These are phyloP conservation scores for Ceratobasidium sp. DNA, from an alignment of 1,284 basidiomycete species.

Conservation along the genomic window DNA sequence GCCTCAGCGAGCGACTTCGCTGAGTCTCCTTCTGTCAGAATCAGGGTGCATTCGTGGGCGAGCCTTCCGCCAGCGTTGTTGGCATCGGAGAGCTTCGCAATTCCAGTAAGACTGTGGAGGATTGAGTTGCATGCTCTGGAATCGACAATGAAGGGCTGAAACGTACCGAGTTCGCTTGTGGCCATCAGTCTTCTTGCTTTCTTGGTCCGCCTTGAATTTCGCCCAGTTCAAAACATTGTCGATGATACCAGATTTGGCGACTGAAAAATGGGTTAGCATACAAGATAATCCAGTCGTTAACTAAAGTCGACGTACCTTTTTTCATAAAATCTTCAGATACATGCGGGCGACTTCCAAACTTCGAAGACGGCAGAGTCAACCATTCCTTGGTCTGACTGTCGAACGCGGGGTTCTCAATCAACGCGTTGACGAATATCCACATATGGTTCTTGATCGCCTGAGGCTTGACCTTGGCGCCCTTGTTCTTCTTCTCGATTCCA, in stretches of 20 bases:
- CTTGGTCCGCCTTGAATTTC: conserved; percentile 95
- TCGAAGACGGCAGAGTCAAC: conserved; percentile 86
- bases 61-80: conserved; percentile 94
- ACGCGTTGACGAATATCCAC: conserved; percentile 97
- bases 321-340: conserved; percentile 95
- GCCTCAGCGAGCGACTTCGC: conserved; percentile 97
- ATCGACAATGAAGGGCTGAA: neutral
- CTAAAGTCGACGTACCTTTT: conserved; percentile 71
- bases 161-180: conserved; percentile 84
- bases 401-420: conserved; percentile 97
- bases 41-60: conserved; percentile 89
- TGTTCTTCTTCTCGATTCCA: conserved; percentile 95
- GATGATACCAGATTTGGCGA: conserved; percentile 89
- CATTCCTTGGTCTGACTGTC: conserved; percentile 99
- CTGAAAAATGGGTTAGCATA: conserved; percentile 57
- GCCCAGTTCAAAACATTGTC: conserved; percentile 96
- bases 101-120: conserved; percentile 78
- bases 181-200: conserved; percentile 97
- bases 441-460: conserved; percentile 97
- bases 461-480: conserved; percentile 90
- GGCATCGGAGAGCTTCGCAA: conserved; percentile 95
- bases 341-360: conserved; percentile 86
- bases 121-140: neutral
- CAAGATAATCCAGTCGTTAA: conserved; percentile 26
- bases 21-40: conserved; percentile 99